Percentiles rank a stretch among this genome's conserved stretches.
Conservation (phyloP, 106 monocot species). For the Hemerocallis citrina region DNA sequence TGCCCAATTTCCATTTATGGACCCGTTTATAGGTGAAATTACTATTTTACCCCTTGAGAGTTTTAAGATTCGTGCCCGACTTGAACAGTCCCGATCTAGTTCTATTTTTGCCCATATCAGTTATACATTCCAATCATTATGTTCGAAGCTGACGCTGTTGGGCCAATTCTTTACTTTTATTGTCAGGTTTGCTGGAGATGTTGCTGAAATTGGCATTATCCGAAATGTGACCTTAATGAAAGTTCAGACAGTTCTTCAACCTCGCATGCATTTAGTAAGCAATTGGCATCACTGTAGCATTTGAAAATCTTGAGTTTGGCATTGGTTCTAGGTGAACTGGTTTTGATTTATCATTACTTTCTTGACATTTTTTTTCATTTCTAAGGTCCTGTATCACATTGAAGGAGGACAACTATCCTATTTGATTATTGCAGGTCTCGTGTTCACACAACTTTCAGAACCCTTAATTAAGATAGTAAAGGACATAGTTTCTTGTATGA, state of each 20-base stretch:
- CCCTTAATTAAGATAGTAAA: conserved; percentile 74
- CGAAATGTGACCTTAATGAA: conserved; percentile 48
- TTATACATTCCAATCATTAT: no score
- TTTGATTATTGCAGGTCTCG: conserved; percentile 84
- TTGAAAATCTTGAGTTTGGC: no score
- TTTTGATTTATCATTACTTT: background rate
- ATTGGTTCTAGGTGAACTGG: no score
- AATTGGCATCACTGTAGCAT: background rate
- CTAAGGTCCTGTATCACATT: conserved; percentile 70
- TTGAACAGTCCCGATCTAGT: no score
- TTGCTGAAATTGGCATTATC: conserved; percentile 67
- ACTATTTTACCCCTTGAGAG: no score
- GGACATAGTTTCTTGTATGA: background rate
- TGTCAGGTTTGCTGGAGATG: conserved; percentile 70
- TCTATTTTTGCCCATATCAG: no score
- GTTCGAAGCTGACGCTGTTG: no score
- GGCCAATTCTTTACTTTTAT: background rate
- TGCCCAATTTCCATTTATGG: no score
- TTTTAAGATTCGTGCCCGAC: no score
- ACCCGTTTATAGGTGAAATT: no score
- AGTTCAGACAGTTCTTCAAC: conserved; percentile 47
- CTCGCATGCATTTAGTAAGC: conserved; percentile 66
- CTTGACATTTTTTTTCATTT: background rate
- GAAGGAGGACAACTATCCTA: conserved; percentile 86
- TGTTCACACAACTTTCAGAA: conserved; percentile 84